These are phyloP conservation scores for Lepidium sativum DNA, from an alignment of 345 rosid genomes.

Conservation along the genomic window DNA sequence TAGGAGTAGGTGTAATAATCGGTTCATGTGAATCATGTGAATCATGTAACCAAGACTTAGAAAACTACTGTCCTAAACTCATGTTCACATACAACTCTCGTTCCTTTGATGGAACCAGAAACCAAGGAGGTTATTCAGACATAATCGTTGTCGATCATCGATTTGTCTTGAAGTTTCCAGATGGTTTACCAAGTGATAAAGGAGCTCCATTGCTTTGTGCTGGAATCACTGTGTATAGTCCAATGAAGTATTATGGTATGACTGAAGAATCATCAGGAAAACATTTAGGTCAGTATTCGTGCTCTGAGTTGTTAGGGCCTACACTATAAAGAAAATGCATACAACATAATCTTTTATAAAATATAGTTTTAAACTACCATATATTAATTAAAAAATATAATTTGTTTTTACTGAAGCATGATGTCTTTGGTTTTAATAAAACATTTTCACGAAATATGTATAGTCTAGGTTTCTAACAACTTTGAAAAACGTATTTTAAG, in stretches of 20 bases:
- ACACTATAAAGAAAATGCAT: too few relatives aligned
- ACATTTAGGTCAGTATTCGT: slow-evolving; percentile 17
- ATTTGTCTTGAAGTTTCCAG: slow-evolving; percentile 44
- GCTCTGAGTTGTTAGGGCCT: too few relatives aligned
- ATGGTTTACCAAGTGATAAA: slow-evolving; percentile 40
- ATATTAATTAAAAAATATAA: too few relatives aligned
- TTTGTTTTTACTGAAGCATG: too few relatives aligned
- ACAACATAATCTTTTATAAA: too few relatives aligned
- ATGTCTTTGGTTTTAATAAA: too few relatives aligned
- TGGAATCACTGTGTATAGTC: slow-evolving; percentile 65
- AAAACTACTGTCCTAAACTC: slow-evolving; percentile 44
- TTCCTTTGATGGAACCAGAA: slow-evolving; percentile 40
- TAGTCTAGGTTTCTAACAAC: too few relatives aligned
- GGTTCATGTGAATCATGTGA: slow-evolving; percentile 46
- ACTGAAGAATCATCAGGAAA: slow-evolving; percentile 55
- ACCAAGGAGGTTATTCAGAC: slow-evolving; percentile 54
- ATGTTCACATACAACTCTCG: slow-evolving; percentile 28
- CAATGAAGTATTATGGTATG: slow-evolving; percentile 57
- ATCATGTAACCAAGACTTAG: slow-evolving; percentile 36
- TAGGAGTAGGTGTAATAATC: slow-evolving; percentile 50
- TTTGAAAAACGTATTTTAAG: too few relatives aligned
- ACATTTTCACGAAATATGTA: too few relatives aligned
- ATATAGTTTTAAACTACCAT: too few relatives aligned
- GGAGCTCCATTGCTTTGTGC: slow-evolving; percentile 66
- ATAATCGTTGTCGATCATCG: slow-evolving; percentile 43